Percentiles rank a stretch among this genome's conserved stretches.
Evolutionary conservation across 2,329 filamentous ascomycete genomes (phyloP).

Genomic region (Scytalidium lignicola): DNA sequence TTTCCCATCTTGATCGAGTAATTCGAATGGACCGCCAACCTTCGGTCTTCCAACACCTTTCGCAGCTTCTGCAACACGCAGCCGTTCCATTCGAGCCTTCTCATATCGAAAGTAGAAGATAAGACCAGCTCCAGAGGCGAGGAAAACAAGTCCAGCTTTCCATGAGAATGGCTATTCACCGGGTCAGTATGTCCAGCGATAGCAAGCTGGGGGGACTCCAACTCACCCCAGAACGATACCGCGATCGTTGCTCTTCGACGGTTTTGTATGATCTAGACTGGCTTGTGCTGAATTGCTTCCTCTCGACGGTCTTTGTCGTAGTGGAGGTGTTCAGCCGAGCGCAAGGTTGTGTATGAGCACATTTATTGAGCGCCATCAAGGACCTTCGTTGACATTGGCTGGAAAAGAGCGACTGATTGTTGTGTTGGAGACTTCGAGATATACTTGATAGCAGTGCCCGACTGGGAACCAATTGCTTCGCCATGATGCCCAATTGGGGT

Average conservation of each 20-base stretch:
- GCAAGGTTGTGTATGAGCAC: slow-evolving; percentile 1
- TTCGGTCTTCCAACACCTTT: slow-evolving; percentile 92
- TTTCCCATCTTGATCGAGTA: slow-evolving; percentile 77
- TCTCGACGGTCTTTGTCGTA: slow-evolving; percentile 1
- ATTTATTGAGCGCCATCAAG: neutral
- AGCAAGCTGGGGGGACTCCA: neutral
- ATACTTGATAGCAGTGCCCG: slow-evolving; percentile 17
- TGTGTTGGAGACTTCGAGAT: slow-evolving; percentile 9
- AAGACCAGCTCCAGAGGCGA: slow-evolving; percentile 70
- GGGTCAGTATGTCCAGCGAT: neutral
- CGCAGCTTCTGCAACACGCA: slow-evolving; percentile 81
- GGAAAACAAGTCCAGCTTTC: slow-evolving; percentile 83
- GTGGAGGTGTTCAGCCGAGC: neutral
- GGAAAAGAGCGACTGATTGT: slow-evolving; percentile 2
- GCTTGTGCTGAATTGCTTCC: slow-evolving; percentile 13
- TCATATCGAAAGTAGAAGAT: slow-evolving; percentile 91
- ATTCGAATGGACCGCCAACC: slow-evolving; percentile 80
- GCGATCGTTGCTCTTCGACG: slow-evolving; percentile 25
- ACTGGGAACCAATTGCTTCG: slow-evolving; percentile 20
- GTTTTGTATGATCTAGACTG: slow-evolving; percentile 22
- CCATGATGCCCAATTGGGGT: slow-evolving; percentile 9
- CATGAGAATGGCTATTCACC: slow-evolving; percentile 76
- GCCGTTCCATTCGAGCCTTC: slow-evolving; percentile 84
- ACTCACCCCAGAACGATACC: slow-evolving; percentile 26
- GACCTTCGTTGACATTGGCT: slow-evolving; percentile 9